phyloP scores from a whole-genome alignment of 2,329 filamentous ascomycete species.

The Sarocladium kiliense region DNA sequence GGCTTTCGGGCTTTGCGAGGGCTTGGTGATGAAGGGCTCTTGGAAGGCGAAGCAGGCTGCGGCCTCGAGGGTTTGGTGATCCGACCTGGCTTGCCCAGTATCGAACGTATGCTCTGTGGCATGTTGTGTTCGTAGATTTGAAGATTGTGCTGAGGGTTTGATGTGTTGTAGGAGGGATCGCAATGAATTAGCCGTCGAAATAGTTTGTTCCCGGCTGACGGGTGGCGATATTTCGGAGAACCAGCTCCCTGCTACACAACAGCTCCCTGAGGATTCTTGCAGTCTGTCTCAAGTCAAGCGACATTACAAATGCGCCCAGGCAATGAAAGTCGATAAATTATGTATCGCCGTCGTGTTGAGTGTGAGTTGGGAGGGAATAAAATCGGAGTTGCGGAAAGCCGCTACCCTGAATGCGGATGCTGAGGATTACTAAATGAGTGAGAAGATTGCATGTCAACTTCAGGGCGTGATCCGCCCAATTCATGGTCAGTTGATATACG shows the following conservation, averaged over 20 bases:
- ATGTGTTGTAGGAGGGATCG: no score
- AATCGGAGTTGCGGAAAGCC: background rate
- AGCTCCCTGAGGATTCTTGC: no score
- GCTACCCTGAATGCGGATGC: background rate
- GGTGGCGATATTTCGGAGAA: no score
- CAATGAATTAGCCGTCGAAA: background rate
- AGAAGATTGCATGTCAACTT: background rate
- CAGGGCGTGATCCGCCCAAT: background rate
- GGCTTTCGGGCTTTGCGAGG: slow-evolving; percentile 20
- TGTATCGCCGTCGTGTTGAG: no score
- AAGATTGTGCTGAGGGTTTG: no score
- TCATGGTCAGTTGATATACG: no score
- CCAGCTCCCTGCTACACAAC: no score
- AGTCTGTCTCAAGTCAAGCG: no score
- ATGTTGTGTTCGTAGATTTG: slow-evolving; percentile 15
- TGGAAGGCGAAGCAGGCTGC: slow-evolving; percentile 12
- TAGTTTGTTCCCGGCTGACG: no score
- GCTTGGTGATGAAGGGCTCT: slow-evolving; percentile 16
- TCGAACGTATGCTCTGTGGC: slow-evolving; percentile 29
- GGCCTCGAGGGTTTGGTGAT: slow-evolving; percentile 25
- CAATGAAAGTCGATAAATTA: no score
- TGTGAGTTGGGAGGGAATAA: no score
- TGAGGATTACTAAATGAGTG: background rate
- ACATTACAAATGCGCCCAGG: no score
- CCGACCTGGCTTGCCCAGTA: slow-evolving; percentile 30